These are phyloP conservation scores for Punica granatum DNA, from an alignment of 345 rosid species.

Conservation along the genomic window DNA sequence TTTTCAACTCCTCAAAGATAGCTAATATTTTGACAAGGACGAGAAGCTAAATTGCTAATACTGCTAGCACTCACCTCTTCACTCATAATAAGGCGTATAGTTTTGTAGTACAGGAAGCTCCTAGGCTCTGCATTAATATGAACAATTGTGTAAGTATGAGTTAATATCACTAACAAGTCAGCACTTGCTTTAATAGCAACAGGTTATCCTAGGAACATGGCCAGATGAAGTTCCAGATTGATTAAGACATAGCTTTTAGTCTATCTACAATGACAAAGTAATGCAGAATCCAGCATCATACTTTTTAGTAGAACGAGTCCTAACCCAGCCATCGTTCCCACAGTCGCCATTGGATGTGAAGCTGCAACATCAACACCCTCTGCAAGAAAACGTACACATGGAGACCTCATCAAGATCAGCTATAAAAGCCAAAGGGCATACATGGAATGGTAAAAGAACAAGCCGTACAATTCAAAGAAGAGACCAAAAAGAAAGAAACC, in stretches of 20 bases:
- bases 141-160: neutral
- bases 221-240: no score
- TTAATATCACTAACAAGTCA: neutral
- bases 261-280: neutral
- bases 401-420: neutral
- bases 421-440: neutral
- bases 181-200: neutral
- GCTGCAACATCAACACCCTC: constrained; percentile 66
- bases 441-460: neutral
- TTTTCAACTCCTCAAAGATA: neutral
- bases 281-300: constrained; percentile 15
- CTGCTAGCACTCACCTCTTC: constrained; percentile 55
- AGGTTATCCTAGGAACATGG: no score
- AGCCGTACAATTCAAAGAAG: neutral
- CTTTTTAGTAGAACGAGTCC: constrained; percentile 56
- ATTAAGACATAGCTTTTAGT: neutral
- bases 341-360: constrained; percentile 48
- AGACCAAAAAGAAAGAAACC: constrained; percentile 27
- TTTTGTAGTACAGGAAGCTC: constrained; percentile 59
- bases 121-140: constrained; percentile 56
- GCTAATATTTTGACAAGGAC: neutral
- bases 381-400: constrained; percentile 20
- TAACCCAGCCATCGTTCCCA: constrained; percentile 44
- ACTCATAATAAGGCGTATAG: constrained; percentile 47
- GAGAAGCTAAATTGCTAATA: neutral